Conservation (phyloP, 768 basidiomycete species). For the Leccinum uliginosum region DNA sequence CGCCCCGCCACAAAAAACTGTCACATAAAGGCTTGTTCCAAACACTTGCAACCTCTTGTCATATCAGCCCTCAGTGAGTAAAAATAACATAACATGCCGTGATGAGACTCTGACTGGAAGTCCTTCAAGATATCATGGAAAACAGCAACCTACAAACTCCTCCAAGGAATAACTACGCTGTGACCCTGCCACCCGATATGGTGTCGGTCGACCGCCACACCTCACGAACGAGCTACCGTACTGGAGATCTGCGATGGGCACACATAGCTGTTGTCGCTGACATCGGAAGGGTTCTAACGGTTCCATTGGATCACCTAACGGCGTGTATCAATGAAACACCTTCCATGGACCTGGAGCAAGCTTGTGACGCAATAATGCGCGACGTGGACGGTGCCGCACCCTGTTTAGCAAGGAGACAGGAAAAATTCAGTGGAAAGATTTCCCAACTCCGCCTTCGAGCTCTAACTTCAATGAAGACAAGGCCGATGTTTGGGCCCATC, state of each 20-base stretch:
- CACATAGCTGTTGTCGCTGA: neutral
- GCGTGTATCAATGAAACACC: neutral
- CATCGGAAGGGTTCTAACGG: neutral
- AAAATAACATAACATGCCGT: too few relatives aligned
- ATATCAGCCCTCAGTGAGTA: too few relatives aligned
- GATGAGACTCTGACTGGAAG: too few relatives aligned
- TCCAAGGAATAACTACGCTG: too few relatives aligned
- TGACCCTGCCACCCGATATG: neutral
- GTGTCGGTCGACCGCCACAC: neutral
- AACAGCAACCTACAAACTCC: too few relatives aligned
- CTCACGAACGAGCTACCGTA: neutral
- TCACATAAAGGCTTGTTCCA: too few relatives aligned
- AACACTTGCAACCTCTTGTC: too few relatives aligned
- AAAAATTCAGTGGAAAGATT: neutral
- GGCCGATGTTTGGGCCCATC: neutral
- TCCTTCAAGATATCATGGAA: too few relatives aligned
- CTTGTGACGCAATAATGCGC: neutral
- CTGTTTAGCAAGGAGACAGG: neutral
- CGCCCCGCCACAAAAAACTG: too few relatives aligned
- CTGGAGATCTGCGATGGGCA: neutral
- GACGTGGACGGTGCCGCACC: neutral
- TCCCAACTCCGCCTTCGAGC: neutral
- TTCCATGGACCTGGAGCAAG: neutral
- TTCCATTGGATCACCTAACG: neutral
- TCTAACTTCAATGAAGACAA: neutral